phyloP scores from a whole-genome alignment of 805 yeast genomes.

The Lipomyces chichibuensis region DNA sequence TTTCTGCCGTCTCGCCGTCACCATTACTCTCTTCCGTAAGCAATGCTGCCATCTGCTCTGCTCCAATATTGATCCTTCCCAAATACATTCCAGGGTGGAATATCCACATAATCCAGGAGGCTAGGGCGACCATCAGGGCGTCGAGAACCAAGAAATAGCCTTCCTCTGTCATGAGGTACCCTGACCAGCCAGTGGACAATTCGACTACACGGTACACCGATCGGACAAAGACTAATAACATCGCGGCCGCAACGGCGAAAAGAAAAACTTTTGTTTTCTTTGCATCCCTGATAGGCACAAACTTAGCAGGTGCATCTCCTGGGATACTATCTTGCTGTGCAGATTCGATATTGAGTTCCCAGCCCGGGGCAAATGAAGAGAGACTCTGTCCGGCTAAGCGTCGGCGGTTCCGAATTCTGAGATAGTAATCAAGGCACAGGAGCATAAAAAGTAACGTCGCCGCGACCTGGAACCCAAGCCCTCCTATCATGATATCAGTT shows the following conservation, averaged over 20 bases:
- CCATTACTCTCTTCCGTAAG: background rate
- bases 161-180: conserved; percentile 61
- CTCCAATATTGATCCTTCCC: conserved; percentile 20
- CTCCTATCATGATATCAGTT: conserved; percentile 73
- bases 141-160: conserved; percentile 58
- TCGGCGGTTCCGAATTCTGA: conserved; percentile 3
- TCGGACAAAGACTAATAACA: conserved; percentile 58
- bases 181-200: conserved; percentile 64
- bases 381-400: background rate
- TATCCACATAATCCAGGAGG: conserved; percentile 34
- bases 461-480: conserved; percentile 74
- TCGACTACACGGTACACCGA: conserved; percentile 72
- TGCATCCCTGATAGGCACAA: conserved; percentile 15
- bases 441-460: conserved; percentile 64
- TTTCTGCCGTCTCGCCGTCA: background rate
- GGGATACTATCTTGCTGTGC: background rate
- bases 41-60: background rate
- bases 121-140: conserved; percentile 56
- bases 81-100: conserved; percentile 24
- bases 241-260: conserved; percentile 9
- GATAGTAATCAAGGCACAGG: conserved; percentile 11
- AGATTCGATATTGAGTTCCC: background rate
- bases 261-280: conserved; percentile 8
- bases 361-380: background rate
- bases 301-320: conserved; percentile 14